Evolutionary conservation across 306 rosid genomes (phyloP).

Genomic region (Pyrus betulifolia): DNA sequence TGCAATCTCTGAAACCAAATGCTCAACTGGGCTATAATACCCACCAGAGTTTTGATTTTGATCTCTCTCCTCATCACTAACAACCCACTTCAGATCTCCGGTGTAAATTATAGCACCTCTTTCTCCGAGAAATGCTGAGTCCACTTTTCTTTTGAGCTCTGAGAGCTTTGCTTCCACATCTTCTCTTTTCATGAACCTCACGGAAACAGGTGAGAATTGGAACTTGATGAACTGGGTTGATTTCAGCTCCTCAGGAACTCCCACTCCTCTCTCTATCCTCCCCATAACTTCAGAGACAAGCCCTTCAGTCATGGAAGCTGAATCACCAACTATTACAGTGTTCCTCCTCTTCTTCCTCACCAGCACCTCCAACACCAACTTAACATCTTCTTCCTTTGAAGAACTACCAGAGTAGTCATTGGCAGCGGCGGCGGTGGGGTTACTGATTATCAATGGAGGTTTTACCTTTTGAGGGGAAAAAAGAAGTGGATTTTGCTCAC

Average conservation of each 20-base stretch:
- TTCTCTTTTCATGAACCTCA: slow-evolving; percentile 60
- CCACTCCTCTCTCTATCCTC: slow-evolving; percentile 49
- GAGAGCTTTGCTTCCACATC: slow-evolving; percentile 50
- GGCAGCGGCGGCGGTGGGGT: slow-evolving; percentile 7
- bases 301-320: slow-evolving; percentile 46
- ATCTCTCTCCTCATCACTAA: slow-evolving; percentile 27
- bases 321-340: slow-evolving; percentile 76
- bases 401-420: slow-evolving; percentile 19
- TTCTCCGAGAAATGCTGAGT: slow-evolving; percentile 18
- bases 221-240: slow-evolving; percentile 45
- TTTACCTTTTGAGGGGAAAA: slow-evolving; percentile 47
- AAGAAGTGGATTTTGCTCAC: slow-evolving; percentile 45
- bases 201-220: slow-evolving; percentile 37
- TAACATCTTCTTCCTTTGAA: slow-evolving; percentile 44
- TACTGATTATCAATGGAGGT: not conserved
- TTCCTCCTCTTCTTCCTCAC: slow-evolving; percentile 58
- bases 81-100: slow-evolving; percentile 80
- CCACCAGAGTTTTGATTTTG: not conserved
- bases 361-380: slow-evolving; percentile 50
- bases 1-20: slow-evolving; percentile 57
- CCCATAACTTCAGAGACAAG: slow-evolving; percentile 52
- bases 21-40: slow-evolving; percentile 45
- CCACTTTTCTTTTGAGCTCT: slow-evolving; percentile 52
- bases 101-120: slow-evolving; percentile 48
- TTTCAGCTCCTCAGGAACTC: slow-evolving; percentile 63